Evolutionary conservation across 305 asterid species (phyloP), one percentile per base, ranked within the genome.

Genomic region (Solanum hybrid): DNA sequence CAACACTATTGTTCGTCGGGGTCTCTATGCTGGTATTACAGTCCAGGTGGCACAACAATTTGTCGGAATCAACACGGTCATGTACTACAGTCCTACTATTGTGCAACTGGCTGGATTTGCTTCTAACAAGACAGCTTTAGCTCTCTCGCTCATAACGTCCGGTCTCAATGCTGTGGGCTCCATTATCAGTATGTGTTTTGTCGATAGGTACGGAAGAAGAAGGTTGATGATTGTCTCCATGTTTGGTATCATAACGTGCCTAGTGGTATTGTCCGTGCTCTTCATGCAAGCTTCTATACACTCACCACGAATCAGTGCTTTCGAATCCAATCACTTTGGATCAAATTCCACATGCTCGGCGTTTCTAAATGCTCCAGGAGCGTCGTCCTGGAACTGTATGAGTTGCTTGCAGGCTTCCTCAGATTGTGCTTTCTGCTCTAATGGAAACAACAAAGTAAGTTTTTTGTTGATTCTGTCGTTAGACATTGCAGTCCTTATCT

Each of bases 11-110:
- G 96, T 95, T 13, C 98, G 98, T 7, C 90, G 98, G 89, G 99
- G 98, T 13, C 95, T 96, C 5, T 94, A 94, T 7, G 98, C 98
- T 0, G 99, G 98, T 8, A 82, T 95, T 61, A 93, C 98, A 0
- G 98, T 96, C 13, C 98, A 96, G 92, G 96, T 96, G 33, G 96
- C 97, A 57, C 99, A 94, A 75, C 97, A 96, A 75, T 95, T 96
- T 84, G 95, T 94, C 28, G 98, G 98, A 75, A 96, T 96, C 74
- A 96, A 95, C 94, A 95, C 98, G 0, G 97, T 96, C 78, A 96
- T 96, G 99, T 96, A 95, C 91, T 96, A 95, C 31, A 95, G 98
- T 90, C 99, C 98, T 22, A 93, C 96, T 1, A 96, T 96, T 14
- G 96, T 96, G 24, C 98, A 96, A 90, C 92, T 93, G 0, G 98